Percentiles rank a stretch among this genome's conserved stretches.
These are phyloP conservation scores for Nannochloris sp. DNA, from an alignment of 139 green algal genomes.

Conservation along the genomic window DNA sequence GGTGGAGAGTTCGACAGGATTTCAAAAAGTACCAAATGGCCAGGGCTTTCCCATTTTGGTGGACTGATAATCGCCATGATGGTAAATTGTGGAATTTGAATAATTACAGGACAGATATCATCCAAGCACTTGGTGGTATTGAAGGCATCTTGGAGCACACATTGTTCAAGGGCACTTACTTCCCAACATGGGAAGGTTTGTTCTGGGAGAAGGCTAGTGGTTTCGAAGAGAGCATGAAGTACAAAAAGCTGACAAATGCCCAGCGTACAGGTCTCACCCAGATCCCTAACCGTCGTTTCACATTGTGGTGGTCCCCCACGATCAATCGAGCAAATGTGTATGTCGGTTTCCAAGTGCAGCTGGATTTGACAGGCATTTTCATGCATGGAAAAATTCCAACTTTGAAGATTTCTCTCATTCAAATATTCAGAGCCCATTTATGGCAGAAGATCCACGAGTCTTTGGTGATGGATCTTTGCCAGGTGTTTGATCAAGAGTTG, in stretches of 20 bases:
- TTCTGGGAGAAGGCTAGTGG: constrained; percentile 95
- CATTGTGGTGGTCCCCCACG: constrained; percentile 97
- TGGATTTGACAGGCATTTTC: constrained; percentile 99
- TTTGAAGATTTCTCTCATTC: constrained; percentile 99
- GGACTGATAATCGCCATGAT: constrained; percentile 98
- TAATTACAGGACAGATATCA: constrained; percentile 97
- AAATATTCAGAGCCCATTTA: constrained; percentile 99
- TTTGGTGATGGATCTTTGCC: constrained; percentile 87
- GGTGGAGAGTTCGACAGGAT: constrained; percentile 92
- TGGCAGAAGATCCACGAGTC: constrained; percentile 99
- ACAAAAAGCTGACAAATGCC: constrained; percentile 99
- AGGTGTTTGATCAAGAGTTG: constrained; percentile 97
- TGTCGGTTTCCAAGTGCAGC: constrained; percentile 97
- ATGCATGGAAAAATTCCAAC: constrained; percentile 99
- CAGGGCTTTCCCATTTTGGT: constrained; percentile 96
- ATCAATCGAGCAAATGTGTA: constrained; percentile 99
- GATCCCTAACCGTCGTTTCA: constrained; percentile 99
- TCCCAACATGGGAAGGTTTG: constrained; percentile 99
- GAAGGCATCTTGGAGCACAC: constrained; percentile 99
- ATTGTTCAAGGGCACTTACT: constrained; percentile 99
- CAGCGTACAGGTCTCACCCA: constrained; percentile 96
- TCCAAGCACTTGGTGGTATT: constrained; percentile 95
- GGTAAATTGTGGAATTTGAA: constrained; percentile 99
- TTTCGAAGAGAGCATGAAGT: constrained; percentile 43
- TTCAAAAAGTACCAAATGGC: constrained; percentile 85